Conservation (phyloP, 306 rosid species). For the Lagenaria siceraria region DNA sequence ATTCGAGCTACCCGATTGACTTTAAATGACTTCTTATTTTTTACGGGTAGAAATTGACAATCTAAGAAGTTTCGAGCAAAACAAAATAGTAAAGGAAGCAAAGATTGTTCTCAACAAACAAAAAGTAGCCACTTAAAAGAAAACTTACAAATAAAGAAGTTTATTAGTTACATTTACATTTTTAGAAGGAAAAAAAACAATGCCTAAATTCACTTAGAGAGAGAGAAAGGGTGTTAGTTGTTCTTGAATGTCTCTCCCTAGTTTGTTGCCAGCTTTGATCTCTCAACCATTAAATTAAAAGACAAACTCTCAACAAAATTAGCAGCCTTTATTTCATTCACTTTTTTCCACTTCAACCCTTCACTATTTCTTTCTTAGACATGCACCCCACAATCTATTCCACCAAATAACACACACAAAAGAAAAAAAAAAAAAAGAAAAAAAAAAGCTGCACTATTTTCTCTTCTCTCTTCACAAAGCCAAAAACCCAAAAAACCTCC, state of each 20-base stretch:
- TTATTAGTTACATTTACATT: too few species aligned
- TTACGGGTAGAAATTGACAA: background rate
- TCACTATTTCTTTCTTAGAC: slow-evolving; percentile 21
- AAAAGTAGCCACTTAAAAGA: background rate
- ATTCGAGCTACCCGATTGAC: background rate
- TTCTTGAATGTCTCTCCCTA: slow-evolving; percentile 14
- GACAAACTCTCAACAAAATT: slow-evolving; percentile 17
- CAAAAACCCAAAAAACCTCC: background rate
- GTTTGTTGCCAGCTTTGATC: slow-evolving; percentile 14
- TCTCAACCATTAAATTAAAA: slow-evolving; percentile 28
- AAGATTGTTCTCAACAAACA: background rate
- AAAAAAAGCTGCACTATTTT: background rate
- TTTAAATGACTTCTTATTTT: background rate
- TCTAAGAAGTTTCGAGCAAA: rapidly evolving
- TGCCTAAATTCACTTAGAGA: background rate
- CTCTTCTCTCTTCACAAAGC: background rate
- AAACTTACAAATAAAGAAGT: background rate
- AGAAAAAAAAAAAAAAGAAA: too few species aligned
- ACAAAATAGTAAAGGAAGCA: background rate
- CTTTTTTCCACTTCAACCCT: background rate
- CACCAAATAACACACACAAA: background rate
- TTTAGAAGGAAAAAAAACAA: too few species aligned
- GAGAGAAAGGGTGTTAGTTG: slow-evolving; percentile 21
- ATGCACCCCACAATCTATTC: slow-evolving; percentile 18
- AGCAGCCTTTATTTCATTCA: background rate